Evolutionary conservation across 1,284 basidiomycete species (phyloP).

Genomic region (Irpex lacteus): DNA sequence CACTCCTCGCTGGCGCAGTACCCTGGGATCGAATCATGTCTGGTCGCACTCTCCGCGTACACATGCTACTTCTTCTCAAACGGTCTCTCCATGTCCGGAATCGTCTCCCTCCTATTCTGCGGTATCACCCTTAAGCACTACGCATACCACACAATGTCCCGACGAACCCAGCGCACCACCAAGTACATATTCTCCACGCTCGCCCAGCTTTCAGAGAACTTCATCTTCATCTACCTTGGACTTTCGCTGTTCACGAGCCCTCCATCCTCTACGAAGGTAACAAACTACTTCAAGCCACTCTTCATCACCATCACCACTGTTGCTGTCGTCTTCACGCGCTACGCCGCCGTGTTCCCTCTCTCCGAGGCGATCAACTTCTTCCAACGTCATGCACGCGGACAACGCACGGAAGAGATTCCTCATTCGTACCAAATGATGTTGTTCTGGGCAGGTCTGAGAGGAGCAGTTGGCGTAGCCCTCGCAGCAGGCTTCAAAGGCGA

Average conservation of each 20-base stretch:
- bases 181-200: constrained; percentile 94
- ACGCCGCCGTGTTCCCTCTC: constrained; percentile 96
- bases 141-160: constrained; percentile 98
- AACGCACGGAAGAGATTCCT: constrained; percentile 84
- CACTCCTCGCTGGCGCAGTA: constrained; percentile 88
- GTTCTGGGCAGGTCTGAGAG: constrained; percentile 97
- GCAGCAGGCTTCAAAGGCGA: constrained; percentile 93
- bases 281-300: constrained; percentile 90
- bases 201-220: constrained; percentile 96
- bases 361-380: constrained; percentile 94
- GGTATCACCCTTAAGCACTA: constrained; percentile 99
- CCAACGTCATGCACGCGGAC: constrained; percentile 78
- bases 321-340: constrained; percentile 92
- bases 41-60: constrained; percentile 93
- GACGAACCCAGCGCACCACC: constrained; percentile 90
- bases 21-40: constrained; percentile 91
- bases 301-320: constrained; percentile 91
- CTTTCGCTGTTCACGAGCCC: constrained; percentile 90
- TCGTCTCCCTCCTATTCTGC: constrained; percentile 97
- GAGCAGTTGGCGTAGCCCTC: constrained; percentile 95
- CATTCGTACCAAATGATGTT: constrained; percentile 99
- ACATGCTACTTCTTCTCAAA: constrained; percentile 99
- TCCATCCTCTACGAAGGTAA: constrained; percentile 66
- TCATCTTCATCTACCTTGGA: constrained; percentile 99
- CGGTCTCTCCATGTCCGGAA: constrained; percentile 92